phyloP scores from a whole-genome alignment of 352 stramenopile genomes.

The Pythium brassicae region DNA sequence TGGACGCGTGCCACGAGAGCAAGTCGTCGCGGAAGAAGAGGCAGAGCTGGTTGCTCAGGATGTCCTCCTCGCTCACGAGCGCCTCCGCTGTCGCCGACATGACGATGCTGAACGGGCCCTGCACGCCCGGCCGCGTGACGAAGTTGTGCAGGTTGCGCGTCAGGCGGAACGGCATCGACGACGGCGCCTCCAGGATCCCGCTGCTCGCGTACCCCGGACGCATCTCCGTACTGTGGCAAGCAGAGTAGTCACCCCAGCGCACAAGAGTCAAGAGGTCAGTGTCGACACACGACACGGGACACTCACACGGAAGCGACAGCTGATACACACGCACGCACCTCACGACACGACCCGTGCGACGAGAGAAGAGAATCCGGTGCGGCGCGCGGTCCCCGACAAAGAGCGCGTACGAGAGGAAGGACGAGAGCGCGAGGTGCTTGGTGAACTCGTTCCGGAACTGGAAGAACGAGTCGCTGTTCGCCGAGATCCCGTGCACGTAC shows the following conservation, averaged over 20 bases:
- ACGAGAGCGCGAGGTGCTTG: constrained; percentile 81
- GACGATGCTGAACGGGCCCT: constrained; percentile 81
- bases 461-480: constrained; percentile 76
- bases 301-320: neutral
- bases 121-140: constrained; percentile 75
- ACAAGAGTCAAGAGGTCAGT: neutral
- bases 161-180: constrained; percentile 85
- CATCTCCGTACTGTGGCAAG: constrained; percentile 58
- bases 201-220: constrained; percentile 81
- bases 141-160: constrained; percentile 89
- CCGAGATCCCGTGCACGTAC: constrained; percentile 76
- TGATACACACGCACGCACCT: constrained; percentile 15
- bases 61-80: constrained; percentile 77
- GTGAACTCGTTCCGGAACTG: constrained; percentile 86
- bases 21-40: constrained; percentile 88
- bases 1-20: constrained; percentile 85
- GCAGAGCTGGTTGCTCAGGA: constrained; percentile 82
- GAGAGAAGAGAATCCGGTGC: constrained; percentile 80
- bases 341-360: constrained; percentile 73
- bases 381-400: constrained; percentile 84
- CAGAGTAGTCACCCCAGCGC: too few relatives aligned
- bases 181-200: constrained; percentile 74
- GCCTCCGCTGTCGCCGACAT: constrained; percentile 82
- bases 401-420: constrained; percentile 81
- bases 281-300: neutral